These are phyloP conservation scores for Gliomastix tumulicola DNA, from an alignment of 2,329 filamentous ascomycete species.

Conservation along the genomic window DNA sequence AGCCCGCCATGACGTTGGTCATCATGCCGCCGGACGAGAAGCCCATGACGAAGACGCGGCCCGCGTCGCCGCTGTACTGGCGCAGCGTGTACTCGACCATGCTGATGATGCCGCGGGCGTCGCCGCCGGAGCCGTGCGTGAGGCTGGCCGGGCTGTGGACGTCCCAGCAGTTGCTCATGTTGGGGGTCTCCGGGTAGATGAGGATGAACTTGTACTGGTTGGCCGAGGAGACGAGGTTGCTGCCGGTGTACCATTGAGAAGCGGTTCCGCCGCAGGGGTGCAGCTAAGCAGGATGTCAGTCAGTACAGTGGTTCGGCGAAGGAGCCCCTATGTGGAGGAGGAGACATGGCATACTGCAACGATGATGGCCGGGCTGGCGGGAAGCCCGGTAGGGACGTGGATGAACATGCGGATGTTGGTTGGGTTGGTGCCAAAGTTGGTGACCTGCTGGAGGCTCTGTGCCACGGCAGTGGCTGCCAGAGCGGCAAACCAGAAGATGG, in stretches of 20 bases:
- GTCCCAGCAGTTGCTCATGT: constrained; percentile 43
- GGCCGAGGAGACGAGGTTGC: constrained; percentile 40
- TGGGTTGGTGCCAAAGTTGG: constrained; percentile 6
- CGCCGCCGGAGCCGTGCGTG: constrained; percentile 24
- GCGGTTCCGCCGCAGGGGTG: constrained; percentile 50
- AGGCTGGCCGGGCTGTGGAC: constrained; percentile 39
- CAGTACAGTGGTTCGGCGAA: no score
- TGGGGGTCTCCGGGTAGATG: constrained; percentile 34
- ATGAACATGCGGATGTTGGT: constrained; percentile 14
- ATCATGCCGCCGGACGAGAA: constrained; percentile 7
- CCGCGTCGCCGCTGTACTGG: constrained; percentile 37
- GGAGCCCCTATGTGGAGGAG: no score
- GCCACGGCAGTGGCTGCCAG: no score
- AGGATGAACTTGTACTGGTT: constrained; percentile 48
- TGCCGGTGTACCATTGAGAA: constrained; percentile 37
- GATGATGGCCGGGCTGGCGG: constrained; percentile 36
- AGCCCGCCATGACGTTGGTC: constrained; percentile 33
- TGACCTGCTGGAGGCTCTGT: constrained; percentile 4
- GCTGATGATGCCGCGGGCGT: constrained; percentile 41
- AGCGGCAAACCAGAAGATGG: no score
- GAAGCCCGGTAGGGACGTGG: constrained; percentile 22
- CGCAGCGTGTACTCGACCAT: constrained; percentile 44
- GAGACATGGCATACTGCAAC: no score
- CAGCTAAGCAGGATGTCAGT: no score
- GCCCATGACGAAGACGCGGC: constrained; percentile 40